A percentile compares a stretch with the other conserved stretches of the same genome.
Conservation (phyloP, 2,329 filamentous ascomycete genomes). For the Pezicula radicicola region DNA sequence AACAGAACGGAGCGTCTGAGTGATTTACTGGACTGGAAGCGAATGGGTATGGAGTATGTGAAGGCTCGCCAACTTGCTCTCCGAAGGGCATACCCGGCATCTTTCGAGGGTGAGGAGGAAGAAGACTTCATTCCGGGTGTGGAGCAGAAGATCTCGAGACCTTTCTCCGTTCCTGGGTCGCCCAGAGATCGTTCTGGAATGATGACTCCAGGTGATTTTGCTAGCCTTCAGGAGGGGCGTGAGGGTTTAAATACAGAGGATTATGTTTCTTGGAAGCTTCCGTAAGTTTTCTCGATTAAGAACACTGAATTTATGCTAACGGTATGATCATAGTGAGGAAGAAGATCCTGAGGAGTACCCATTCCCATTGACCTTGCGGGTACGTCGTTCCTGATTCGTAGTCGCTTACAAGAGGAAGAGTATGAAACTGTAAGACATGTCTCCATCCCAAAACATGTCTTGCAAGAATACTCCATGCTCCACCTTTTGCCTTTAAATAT, state of each 20-base stretch:
- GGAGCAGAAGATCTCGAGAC: constrained; percentile 92
- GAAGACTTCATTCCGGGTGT: constrained; percentile 89
- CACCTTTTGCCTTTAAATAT: not conserved
- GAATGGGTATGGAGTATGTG: constrained; percentile 99
- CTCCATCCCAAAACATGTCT: not conserved
- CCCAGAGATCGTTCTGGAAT: constrained; percentile 88
- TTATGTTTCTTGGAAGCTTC: constrained; percentile 96
- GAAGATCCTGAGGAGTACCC: constrained; percentile 82
- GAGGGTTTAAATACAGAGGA: constrained; percentile 95
- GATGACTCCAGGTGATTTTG: constrained; percentile 99
- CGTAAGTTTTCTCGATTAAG: constrained; percentile 60
- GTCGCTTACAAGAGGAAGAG: not conserved
- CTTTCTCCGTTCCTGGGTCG: constrained; percentile 90
- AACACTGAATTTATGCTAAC: not conserved
- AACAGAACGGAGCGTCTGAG: constrained; percentile 94
- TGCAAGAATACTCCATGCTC: not conserved
- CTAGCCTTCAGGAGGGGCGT: constrained; percentile 87
- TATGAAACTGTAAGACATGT: not conserved
- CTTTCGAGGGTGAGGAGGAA: constrained; percentile 76
- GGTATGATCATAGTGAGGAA: constrained; percentile 63
- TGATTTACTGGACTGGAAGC: constrained; percentile 96
- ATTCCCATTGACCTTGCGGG: constrained; percentile 64
- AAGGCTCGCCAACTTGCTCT: constrained; percentile 93
- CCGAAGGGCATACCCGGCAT: constrained; percentile 84
- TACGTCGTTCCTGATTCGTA: constrained; percentile 6